These are phyloP conservation scores for Pythium brassicae DNA, from an alignment of 352 stramenopile genomes.

Conservation along the genomic window DNA sequence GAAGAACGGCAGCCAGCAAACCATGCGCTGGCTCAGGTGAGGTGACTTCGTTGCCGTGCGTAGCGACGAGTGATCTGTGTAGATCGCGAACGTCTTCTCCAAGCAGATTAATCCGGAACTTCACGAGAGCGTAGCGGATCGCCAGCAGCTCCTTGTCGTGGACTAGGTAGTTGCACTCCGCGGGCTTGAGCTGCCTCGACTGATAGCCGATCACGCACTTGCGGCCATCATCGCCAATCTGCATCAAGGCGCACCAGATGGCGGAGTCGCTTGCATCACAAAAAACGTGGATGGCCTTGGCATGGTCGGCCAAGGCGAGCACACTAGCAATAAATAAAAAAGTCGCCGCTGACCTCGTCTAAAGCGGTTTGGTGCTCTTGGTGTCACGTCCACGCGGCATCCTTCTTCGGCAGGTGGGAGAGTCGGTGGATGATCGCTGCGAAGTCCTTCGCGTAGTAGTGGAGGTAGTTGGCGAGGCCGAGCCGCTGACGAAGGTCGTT, in stretches of 20 bases:
- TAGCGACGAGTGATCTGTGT: slow-evolving; percentile 18
- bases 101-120: slow-evolving; percentile 25
- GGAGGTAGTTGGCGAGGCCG: slow-evolving; percentile 17
- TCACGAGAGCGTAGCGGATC: slow-evolving; percentile 23
- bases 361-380: slow-evolving; percentile 14
- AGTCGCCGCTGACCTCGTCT: slow-evolving; percentile 13
- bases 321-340: slow-evolving; percentile 2
- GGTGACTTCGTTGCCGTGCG: neutral
- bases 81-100: slow-evolving; percentile 17
- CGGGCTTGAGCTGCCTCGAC: slow-evolving; percentile 17
- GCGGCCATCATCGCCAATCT: neutral
- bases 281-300: slow-evolving; percentile 15
- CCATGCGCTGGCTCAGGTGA: slow-evolving; percentile 12
- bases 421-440: slow-evolving; percentile 6
- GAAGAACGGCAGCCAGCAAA: slow-evolving; percentile 20
- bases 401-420: slow-evolving; percentile 15
- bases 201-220: slow-evolving; percentile 9
- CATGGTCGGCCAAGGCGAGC: slow-evolving; percentile 8
- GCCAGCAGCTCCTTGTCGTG: slow-evolving; percentile 9
- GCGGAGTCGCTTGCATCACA: slow-evolving; percentile 14
- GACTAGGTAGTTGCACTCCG: slow-evolving; percentile 10
- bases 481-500: slow-evolving; percentile 15
- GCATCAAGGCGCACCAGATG: slow-evolving; percentile 14
- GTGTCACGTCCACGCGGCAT: slow-evolving; percentile 7
- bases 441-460: slow-evolving; percentile 20